Evolutionary conservation across 2,329 filamentous ascomycete genomes (phyloP).

Genomic region (Ophiostoma pallidulum): DNA sequence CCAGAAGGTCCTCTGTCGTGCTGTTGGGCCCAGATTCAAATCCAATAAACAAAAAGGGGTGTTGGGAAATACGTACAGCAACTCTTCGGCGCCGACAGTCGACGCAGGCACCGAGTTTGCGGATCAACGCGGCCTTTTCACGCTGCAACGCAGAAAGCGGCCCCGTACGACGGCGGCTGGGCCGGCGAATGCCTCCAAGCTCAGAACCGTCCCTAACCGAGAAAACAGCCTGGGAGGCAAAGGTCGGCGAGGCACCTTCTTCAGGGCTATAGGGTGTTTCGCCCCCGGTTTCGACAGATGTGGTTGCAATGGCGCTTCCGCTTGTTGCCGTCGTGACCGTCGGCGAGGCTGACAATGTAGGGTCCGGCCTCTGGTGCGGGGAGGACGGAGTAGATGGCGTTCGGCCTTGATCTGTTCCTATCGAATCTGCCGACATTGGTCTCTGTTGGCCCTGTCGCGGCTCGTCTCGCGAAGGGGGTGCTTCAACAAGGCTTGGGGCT

Average conservation of each 20-base stretch:
- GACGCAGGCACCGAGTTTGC: constrained; percentile 47
- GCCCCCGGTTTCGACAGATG: constrained; percentile 33
- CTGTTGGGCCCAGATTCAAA: too few relatives aligned
- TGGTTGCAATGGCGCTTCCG: constrained; percentile 26
- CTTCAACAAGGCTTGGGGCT: constrained; percentile 24
- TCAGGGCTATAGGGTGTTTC: constrained; percentile 40
- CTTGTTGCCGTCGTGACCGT: constrained; percentile 40
- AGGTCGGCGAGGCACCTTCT: constrained; percentile 39
- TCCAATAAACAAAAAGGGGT: neutral
- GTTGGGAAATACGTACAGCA: constrained; percentile 10
- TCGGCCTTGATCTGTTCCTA: constrained; percentile 14
- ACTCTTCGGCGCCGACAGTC: constrained; percentile 30
- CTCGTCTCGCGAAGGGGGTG: constrained; percentile 21
- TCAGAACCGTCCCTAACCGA: constrained; percentile 47
- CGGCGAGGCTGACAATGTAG: constrained; percentile 44
- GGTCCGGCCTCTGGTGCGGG: constrained; percentile 36
- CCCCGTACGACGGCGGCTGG: constrained; percentile 49
- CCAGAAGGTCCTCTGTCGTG: too few relatives aligned
- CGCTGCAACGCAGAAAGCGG: constrained; percentile 49
- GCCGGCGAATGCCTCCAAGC: constrained; percentile 42
- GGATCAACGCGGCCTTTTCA: constrained; percentile 49
- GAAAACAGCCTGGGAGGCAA: constrained; percentile 41
- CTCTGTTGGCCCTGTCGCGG: constrained; percentile 18
- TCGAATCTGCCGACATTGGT: constrained; percentile 14
- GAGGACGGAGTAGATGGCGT: constrained; percentile 21